phyloP scores from a whole-genome alignment of 2,329 filamentous ascomycete genomes.

The Blastomyces parvus region DNA sequence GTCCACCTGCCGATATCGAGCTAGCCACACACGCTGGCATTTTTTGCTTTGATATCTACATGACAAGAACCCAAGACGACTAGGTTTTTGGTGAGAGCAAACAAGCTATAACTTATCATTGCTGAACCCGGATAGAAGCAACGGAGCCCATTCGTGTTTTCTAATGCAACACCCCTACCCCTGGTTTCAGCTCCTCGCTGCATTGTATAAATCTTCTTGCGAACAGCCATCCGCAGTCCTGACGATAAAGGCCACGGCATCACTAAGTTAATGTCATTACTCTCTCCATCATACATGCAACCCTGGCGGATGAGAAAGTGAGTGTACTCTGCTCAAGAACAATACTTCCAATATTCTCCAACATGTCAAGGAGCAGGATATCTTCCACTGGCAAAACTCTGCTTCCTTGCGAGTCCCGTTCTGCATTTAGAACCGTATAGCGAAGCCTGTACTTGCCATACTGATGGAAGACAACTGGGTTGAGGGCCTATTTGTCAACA shows the following conservation, averaged over 20 bases:
- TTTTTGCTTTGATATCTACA: background rate
- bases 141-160: background rate
- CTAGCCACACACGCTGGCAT: slow-evolving; percentile 1
- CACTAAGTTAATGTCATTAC: background rate
- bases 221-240: background rate
- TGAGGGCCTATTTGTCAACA: background rate
- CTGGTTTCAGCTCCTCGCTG: background rate
- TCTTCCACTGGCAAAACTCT: background rate
- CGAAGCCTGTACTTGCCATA: background rate
- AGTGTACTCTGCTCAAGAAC: background rate
- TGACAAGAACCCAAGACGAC: background rate
- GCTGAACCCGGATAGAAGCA: background rate
- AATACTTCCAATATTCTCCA: background rate
- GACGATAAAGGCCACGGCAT: background rate
- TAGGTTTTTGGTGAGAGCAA: background rate
- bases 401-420: background rate
- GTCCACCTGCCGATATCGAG: slow-evolving; percentile 1
- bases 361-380: background rate
- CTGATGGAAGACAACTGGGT: background rate
- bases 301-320: background rate
- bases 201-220: slow-evolving; percentile 1
- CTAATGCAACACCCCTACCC: background rate
- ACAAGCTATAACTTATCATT: background rate
- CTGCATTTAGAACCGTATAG: background rate
- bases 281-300: background rate